Base-by-base conservation (phyloP, 768 basidiomycete genomes). In the Leucocoprinus sp. region DNA sequence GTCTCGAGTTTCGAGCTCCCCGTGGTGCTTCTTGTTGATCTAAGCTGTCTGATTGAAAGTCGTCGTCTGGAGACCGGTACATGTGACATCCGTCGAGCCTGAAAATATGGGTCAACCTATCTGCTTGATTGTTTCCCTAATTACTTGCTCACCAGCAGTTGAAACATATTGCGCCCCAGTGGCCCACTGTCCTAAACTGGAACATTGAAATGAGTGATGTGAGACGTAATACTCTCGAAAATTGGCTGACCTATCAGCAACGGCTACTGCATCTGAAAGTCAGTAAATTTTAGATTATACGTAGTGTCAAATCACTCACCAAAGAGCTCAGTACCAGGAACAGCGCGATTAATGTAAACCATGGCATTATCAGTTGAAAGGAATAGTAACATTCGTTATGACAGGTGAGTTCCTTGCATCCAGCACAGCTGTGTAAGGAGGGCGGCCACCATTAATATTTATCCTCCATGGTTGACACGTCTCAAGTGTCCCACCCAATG, bases 401-500 rank as follows among this genome's bases (percentile, higher is more conserved):
- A 63, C 56, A 0, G 65, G 59, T 0, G 70, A 67, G 39, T 63
- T 59, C 24, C 64, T 42, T 5, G 63, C 59, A 24, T 63, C 64
- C 19, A 77, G 48, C 0, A 66, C 67, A 14, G 75, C 49, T 11
- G 51, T 65, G 55, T 74, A 75, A 0, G 75, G 77, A 26, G 66
- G 64, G 0, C 57, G 57, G 8, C 71, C 72, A 5, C 70, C 74
- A 8, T 56, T 64, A 37, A 76, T 62, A 2, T 57, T 62, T 3
- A 74, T 47, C 3, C 70, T 67, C 73, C 74, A 74, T 2, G 69
- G 68, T 27, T 70, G 53, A 51, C 74, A 77, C 9, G 72, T 71
- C 31, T 58, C 47, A 2, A 74, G 44, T 7, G 51, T 54, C 14
- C 26, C 33, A 19, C 54, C 52, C 7, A 51, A 53, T 0, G 72